Conservation (phyloP, 2,329 filamentous ascomycete species). For the Penicillium brasilianum region DNA sequence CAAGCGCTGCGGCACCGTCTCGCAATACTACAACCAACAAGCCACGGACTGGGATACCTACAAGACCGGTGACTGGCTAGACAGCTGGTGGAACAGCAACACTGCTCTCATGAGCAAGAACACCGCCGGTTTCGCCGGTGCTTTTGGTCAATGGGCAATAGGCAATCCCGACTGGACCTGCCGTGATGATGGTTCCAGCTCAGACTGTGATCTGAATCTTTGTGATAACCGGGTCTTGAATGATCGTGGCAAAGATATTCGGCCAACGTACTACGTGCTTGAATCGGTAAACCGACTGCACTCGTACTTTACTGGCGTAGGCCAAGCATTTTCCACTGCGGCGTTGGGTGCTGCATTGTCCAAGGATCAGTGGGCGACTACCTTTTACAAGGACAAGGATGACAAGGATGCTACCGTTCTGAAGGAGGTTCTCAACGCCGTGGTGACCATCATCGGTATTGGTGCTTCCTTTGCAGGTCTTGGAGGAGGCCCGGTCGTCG, state of each 20-base stretch:
- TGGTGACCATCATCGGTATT: constrained; percentile 17
- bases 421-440: constrained; percentile 12
- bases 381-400: constrained; percentile 21
- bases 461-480: constrained; percentile 17
- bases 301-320: constrained; percentile 17
- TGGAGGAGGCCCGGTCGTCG: neutral
- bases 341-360: constrained; percentile 17
- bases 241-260: constrained; percentile 13
- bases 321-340: constrained; percentile 16
- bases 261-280: constrained; percentile 17
- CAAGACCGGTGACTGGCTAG: constrained; percentile 17
- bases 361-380: constrained; percentile 19
- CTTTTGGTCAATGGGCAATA: constrained; percentile 23
- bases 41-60: constrained; percentile 15
- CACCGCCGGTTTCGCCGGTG: constrained; percentile 18
- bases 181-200: constrained; percentile 18
- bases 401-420: constrained; percentile 12
- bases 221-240: constrained; percentile 22
- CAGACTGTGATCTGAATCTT: constrained; percentile 16
- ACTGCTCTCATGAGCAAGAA: constrained; percentile 4
- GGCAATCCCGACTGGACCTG: constrained; percentile 21
- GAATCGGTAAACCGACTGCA: constrained; percentile 21
- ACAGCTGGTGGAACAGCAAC: constrained; percentile 22
- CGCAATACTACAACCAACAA: constrained; percentile 19
- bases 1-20: constrained; percentile 18